Percentiles rank a stretch among this genome's conserved stretches.
phyloP scores from a whole-genome alignment of 192 early-diverging fungal species.

The Coemansia sp. region DNA sequence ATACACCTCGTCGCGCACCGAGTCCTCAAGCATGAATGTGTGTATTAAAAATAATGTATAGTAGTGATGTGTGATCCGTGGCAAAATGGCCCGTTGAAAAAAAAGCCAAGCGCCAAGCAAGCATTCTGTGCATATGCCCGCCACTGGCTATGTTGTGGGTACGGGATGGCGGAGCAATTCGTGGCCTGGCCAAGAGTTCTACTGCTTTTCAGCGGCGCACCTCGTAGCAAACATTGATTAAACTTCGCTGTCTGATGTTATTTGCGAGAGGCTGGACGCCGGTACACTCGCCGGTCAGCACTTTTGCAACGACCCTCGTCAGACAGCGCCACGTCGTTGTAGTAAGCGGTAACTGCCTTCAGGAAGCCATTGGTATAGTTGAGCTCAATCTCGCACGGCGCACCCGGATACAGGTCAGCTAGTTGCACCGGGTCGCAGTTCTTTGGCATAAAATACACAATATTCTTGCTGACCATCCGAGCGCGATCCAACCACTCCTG shows the following conservation, averaged over 20 bases:
- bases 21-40: neutral
- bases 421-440: constrained; percentile 74
- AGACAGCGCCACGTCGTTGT: constrained; percentile 62
- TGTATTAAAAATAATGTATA: neutral
- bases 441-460: constrained; percentile 84
- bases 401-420: constrained; percentile 54
- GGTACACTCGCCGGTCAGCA: neutral
- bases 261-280: neutral
- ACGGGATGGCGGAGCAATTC: neutral
- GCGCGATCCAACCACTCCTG: constrained; percentile 64
- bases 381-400: constrained; percentile 77
- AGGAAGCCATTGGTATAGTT: constrained; percentile 65
- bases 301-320: constrained; percentile 6
- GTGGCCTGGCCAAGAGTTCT: neutral
- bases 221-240: neutral
- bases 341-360: constrained; percentile 77
- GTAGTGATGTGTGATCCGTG: neutral
- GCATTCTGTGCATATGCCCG: neutral
- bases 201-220: neutral
- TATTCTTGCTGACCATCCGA: constrained; percentile 65
- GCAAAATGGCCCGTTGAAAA: neutral
- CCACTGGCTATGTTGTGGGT: neutral
- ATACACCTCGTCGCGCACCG: constrained; percentile 3
- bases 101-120: neutral
- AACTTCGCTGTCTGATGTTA: neutral